These are phyloP conservation scores for Clarireedia sp. DNA, from an alignment of 2,329 filamentous ascomycete genomes.

Conservation along the genomic window DNA sequence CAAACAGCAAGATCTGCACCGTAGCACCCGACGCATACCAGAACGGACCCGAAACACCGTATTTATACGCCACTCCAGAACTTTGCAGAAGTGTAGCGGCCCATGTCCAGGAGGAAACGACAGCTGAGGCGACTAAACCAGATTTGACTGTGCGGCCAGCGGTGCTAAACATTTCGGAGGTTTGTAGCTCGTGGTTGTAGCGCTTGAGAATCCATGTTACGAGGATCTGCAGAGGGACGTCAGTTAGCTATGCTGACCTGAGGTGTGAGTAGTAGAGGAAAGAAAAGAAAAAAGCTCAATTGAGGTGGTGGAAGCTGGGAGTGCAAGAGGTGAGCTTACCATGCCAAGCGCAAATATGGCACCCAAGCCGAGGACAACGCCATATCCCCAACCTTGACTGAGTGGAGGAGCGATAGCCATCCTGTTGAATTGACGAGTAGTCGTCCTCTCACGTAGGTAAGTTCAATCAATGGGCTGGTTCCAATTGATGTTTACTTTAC, in stretches of 20 bases:
- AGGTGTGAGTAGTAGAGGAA: not conserved
- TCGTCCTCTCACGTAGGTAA: no score
- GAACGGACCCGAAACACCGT: constrained; percentile 60
- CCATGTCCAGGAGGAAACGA: constrained; percentile 94
- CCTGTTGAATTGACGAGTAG: constrained; percentile 1
- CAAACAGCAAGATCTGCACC: constrained; percentile 82
- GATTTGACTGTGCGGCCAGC: constrained; percentile 84
- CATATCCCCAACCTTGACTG: constrained; percentile 48
- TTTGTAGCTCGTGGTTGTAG: constrained; percentile 73
- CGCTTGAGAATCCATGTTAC: constrained; percentile 32
- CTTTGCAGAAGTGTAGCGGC: constrained; percentile 75
- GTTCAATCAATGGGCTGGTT: no score
- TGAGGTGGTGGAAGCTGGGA: not conserved
- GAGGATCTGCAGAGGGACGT: constrained; percentile 21
- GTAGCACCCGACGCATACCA: constrained; percentile 65
- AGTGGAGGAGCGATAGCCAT: constrained; percentile 29
- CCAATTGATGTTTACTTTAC: no score
- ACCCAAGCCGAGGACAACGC: constrained; percentile 51
- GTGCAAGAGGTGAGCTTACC: constrained; percentile 34
- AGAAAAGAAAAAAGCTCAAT: not conserved
- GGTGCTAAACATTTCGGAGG: constrained; percentile 87
- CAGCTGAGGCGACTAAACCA: constrained; percentile 77
- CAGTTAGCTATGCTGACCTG: not conserved
- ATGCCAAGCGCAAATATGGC: constrained; percentile 56
- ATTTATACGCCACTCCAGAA: constrained; percentile 74